Base-by-base conservation (phyloP, 1,284 basidiomycete species). In the Cutaneotrichosporon sp. region DNA sequence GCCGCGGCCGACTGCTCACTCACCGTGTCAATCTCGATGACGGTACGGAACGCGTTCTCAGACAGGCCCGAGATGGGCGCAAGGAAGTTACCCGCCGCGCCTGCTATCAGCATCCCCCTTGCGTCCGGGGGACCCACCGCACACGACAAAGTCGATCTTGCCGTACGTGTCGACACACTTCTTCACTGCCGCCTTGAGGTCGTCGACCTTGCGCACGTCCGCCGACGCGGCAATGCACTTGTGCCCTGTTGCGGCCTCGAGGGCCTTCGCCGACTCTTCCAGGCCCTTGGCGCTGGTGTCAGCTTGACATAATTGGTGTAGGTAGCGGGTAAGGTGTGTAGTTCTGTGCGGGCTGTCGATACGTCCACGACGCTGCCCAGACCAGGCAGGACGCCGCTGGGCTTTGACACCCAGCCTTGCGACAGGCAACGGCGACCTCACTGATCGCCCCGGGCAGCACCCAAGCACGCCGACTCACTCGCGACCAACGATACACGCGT, bases 91-190 rank as follows among this genome's bases (percentile, higher is more conserved):
- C 89, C 90, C 56, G 89, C 89, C 43, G 88, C 89, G 65, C 87
- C 88, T 90, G 66, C 10, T 7, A 33, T 46, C 20, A 46, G 44
- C 30, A 30, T 10, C 7, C 10, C 10, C 7, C 10, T 10, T 30
- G 26, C 5, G 26, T 30, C 43, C 8, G 30, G 13, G n/a, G 14
- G 2, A 64, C 65, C 53, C 69, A 84, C 92, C 91, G 67, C 90
- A 91, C 52, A 97, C 89, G 51, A 97, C 93, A 73, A 89, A 94
- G 77, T 98, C 93, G 62, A 98, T 91, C 58, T 81, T 79, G 1
- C 93, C 93, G 70, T 88, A 94, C 60, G 79, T 79, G 55, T 84
- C 82, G 21, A 92, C 80, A 0, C 88, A 83, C 69, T 83, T 80
- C 37, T 82, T 76, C 17, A 90, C 92, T 3, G 93, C 93, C 8